Evolutionary conservation across 495 filamentous ascomycete species (phyloP).

Genomic region (Coniosporium apollinis): DNA sequence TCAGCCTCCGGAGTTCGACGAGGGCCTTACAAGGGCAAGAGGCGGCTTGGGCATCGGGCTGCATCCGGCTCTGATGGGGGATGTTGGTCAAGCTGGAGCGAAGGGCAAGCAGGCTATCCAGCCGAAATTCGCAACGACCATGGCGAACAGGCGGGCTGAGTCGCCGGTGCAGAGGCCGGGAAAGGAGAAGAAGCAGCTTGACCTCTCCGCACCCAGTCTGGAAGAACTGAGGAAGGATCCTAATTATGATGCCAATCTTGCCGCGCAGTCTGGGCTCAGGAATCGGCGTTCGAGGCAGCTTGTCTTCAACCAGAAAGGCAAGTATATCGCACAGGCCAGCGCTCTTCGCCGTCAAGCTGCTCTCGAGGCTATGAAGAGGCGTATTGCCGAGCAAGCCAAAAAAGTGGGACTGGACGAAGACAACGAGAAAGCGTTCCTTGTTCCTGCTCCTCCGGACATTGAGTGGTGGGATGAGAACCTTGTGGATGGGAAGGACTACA

Average conservation of each 20-base stretch:
- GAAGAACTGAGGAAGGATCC: conserved; percentile 63
- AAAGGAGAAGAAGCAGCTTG: conserved; percentile 37
- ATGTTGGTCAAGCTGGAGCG: conserved; percentile 45
- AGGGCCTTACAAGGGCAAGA: conserved; percentile 34
- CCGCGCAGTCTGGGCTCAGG: conserved; percentile 42
- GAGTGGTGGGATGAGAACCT: conserved; percentile 98
- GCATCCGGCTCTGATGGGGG: conserved; percentile 70
- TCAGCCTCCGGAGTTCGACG: conserved; percentile 30
- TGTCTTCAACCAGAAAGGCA: conserved; percentile 88
- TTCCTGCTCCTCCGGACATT: conserved; percentile 67
- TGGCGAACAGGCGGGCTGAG: conserved; percentile 41
- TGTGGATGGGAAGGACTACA: conserved; percentile 56
- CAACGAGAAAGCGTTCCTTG: conserved; percentile 71
- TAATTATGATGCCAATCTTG: conserved; percentile 65
- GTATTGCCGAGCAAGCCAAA: conserved; percentile 69
- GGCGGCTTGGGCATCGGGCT: conserved; percentile 81
- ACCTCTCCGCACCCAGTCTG: conserved; percentile 49
- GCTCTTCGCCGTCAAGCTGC: conserved; percentile 72
- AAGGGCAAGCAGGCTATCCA: conserved; percentile 36
- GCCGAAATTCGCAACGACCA: conserved; percentile 40
- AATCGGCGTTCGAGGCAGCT: conserved; percentile 55
- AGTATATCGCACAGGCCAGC: conserved; percentile 87
- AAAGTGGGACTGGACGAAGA: conserved; percentile 86
- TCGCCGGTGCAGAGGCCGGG: conserved; percentile 23
- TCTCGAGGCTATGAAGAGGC: conserved; percentile 84